Evolutionary conservation across 192 early-diverging fungal species (phyloP), one percentile per base, ranked within the genome.

Genomic region (Backusella liffmaniae): DNA sequence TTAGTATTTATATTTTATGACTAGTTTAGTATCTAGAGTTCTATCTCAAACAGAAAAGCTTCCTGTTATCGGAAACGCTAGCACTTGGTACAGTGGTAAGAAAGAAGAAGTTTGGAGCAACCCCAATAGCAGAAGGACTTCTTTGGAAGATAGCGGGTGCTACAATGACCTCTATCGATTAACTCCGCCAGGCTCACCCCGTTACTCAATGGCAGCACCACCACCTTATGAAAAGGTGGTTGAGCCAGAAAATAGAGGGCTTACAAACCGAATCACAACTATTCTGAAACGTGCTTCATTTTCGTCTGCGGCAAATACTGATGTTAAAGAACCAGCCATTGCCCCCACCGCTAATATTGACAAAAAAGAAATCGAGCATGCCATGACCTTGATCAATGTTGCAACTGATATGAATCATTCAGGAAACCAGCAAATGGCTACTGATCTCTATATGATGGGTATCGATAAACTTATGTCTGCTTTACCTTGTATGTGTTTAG

Each of bases 401-500:
- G 76, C 76, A 12, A 73, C 70, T 36, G 76, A 77, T 23, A 73
- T 73, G 70, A 68, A 73, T 39, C 34, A 77, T 26, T 36, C 46
- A 7, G 71, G 71, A 32, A 77, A 77, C 10, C 76, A 66, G n/a
- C 51, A 73, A 68, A 73, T 77, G 62, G 76, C 76, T 4, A 67
- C 73, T 26, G 76, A 77, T 36, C 76, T 77, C 13, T 77, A 77
- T 15, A 70, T 77, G 32, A 77, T 73, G 70, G 76, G 70, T 15
- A 44, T 77, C 37, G 76, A 77, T 37, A 72, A 73, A 23, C 23
- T 77, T n/a, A 72, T 77, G 9, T 46, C 39, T 37, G 70, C 76
- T 37, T 34, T 77, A 18, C 76, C 76, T 46, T 36, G 76, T 73
- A 73, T 71, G 35, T 76, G 26, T 10, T 29, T 29, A 59, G n/a